A percentile compares a stretch with the other conserved stretches of the same genome.
Evolutionary conservation across 352 stramenopile genomes (phyloP).

Genomic region (Globisporangium spiculum): DNA sequence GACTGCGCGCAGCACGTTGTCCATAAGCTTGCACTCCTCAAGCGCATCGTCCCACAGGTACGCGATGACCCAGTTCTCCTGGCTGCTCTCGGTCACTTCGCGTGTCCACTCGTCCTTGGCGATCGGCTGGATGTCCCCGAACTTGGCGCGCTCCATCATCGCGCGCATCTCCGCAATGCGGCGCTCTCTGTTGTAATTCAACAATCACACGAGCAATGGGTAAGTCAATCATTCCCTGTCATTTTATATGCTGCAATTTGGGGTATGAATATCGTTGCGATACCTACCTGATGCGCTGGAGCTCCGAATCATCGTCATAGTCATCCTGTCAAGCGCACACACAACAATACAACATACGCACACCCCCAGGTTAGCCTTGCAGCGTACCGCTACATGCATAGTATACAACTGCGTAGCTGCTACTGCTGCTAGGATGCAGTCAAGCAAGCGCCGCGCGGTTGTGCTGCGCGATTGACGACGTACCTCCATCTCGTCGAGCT

Average conservation of each 20-base stretch:
- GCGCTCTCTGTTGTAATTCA: constrained; percentile 40
- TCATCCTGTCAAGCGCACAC: constrained; percentile 42
- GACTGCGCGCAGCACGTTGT: constrained; percentile 80
- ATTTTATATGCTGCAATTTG: background rate
- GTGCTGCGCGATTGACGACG: background rate
- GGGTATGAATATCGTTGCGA: background rate
- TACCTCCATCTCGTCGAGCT: constrained; percentile 83
- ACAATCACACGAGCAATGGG: background rate
- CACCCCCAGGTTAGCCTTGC: no score
- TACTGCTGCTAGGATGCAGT: background rate
- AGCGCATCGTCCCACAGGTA: constrained; percentile 89
- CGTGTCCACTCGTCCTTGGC: constrained; percentile 92
- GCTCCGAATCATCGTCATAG: constrained; percentile 81
- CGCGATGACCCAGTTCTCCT: constrained; percentile 86
- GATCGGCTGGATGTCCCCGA: constrained; percentile 89
- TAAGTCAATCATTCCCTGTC: background rate
- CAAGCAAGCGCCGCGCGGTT: background rate
- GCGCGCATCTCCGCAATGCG: constrained; percentile 88
- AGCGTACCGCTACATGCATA: background rate
- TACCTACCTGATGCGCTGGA: constrained; percentile 60
- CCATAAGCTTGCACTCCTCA: constrained; percentile 91
- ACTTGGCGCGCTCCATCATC: constrained; percentile 79
- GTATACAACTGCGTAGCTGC: background rate
- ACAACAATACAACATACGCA: background rate
- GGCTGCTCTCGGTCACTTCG: constrained; percentile 90